phyloP scores from a whole-genome alignment of 805 yeast genomes.

The Barnettozyma salicaria region DNA sequence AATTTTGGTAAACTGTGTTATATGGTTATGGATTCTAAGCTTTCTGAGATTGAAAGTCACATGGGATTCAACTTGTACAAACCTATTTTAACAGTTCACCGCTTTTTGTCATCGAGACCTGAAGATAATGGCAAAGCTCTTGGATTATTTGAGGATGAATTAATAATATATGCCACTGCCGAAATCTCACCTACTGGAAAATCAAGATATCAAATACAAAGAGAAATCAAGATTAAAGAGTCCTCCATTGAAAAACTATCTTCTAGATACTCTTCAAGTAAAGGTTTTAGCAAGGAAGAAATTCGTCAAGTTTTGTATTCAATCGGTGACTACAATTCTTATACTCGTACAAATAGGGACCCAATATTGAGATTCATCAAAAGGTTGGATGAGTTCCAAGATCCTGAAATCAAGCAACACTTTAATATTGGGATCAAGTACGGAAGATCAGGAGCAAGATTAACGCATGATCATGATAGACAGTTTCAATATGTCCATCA shows the following conservation, averaged over 20 bases:
- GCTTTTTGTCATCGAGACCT: conserved; percentile 38
- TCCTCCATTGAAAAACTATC: conserved; percentile 59
- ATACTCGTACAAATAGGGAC: conserved; percentile 58
- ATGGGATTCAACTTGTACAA: conserved; percentile 73
- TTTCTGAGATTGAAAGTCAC: conserved; percentile 61
- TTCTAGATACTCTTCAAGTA: conserved; percentile 36
- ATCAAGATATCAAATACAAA: conserved; percentile 46
- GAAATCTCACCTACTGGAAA: conserved; percentile 59
- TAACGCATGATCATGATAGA: conserved; percentile 66
- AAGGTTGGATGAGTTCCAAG: conserved; percentile 42
- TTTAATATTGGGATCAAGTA: conserved; percentile 56
- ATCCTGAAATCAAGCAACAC: conserved; percentile 34
- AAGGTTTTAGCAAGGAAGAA: conserved; percentile 48
- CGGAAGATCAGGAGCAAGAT: conserved; percentile 63
- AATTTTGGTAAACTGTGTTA: conserved; percentile 75
- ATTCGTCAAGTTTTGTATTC: conserved; percentile 70
- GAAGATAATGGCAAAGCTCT: conserved; percentile 33
- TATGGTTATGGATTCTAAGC: conserved; percentile 79
- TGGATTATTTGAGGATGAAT: conserved; percentile 49
- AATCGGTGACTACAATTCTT: conserved; percentile 73
- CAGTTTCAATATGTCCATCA: conserved; percentile 74
- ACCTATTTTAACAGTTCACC: conserved; percentile 60
- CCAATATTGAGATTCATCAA: conserved; percentile 62
- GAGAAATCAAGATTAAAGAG: conserved; percentile 61
- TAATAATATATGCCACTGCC: conserved; percentile 57